Percentiles rank a stretch among this genome's conserved stretches.
Conservation (phyloP, 2,329 filamentous ascomycete genomes). For the Fusarium udum region DNA sequence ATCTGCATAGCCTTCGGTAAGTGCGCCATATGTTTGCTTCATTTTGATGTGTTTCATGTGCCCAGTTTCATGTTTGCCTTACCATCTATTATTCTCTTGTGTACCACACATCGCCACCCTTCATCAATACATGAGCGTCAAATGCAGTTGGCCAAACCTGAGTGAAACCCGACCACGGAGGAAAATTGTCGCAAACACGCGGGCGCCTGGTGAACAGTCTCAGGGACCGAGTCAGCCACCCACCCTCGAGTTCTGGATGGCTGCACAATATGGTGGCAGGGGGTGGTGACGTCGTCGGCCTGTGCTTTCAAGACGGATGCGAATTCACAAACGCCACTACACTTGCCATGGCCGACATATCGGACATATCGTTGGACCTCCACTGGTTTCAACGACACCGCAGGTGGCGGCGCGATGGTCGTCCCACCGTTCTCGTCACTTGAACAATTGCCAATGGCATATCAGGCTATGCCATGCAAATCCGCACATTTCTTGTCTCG, state of each 20-base stretch:
- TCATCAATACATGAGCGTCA: conserved; percentile 2
- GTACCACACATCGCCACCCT: not conserved
- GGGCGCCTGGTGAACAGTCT: conserved; percentile 16
- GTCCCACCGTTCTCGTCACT: not conserved
- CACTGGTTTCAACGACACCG: conserved; percentile 3
- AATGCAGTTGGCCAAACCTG: conserved; percentile 1
- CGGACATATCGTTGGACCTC: conserved; percentile 7
- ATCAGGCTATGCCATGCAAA: conserved; percentile 3
- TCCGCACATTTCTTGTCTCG: conserved; percentile 6
- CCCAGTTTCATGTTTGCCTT: conserved; percentile 4
- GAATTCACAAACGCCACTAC: conserved; percentile 28
- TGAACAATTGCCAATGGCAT: not conserved
- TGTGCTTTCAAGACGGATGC: conserved; percentile 27
- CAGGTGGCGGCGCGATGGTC: not conserved
- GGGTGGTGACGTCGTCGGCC: conserved; percentile 34
- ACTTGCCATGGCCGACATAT: conserved; percentile 11
- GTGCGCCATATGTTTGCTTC: conserved; percentile 28
- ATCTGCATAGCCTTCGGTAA: conserved; percentile 16
- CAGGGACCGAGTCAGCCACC: conserved; percentile 25
- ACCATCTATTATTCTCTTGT: not conserved
- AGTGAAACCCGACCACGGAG: conserved; percentile 10
- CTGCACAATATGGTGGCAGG: conserved; percentile 14
- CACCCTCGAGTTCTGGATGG: conserved; percentile 14
- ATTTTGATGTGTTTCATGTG: conserved; percentile 14
- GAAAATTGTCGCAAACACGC: conserved; percentile 17